phyloP scores from a whole-genome alignment of 1,284 basidiomycete species.

The Cryptococcus neoformans region DNA sequence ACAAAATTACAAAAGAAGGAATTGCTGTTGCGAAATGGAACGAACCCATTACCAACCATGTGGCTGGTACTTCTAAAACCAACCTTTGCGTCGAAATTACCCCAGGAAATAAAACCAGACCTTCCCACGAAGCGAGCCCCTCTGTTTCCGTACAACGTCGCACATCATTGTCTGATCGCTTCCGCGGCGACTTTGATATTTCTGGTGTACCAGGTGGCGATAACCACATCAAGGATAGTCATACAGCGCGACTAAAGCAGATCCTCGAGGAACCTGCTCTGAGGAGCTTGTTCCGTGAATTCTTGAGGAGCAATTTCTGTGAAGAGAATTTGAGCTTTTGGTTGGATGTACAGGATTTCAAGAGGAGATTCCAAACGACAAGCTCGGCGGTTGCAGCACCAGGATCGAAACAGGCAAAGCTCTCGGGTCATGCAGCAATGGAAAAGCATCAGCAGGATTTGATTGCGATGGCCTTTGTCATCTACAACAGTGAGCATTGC shows the following conservation, averaged over 20 bases:
- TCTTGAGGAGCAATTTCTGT: constrained; percentile 90
- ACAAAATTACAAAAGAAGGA: constrained; percentile 90
- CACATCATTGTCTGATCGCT: constrained; percentile 13
- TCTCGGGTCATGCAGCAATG: constrained; percentile 83
- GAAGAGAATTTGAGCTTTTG: constrained; percentile 98
- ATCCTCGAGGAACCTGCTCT: constrained; percentile 92
- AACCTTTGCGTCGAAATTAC: constrained; percentile 15
- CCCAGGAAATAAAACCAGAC: constrained; percentile 3
- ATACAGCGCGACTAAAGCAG: constrained; percentile 84
- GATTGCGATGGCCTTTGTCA: constrained; percentile 89
- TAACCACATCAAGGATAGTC: constrained; percentile 66
- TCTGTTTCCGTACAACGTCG: constrained; percentile 5
- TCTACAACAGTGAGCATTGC: constrained; percentile 53
- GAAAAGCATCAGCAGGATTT: constrained; percentile 94
- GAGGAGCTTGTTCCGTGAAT: constrained; percentile 88
- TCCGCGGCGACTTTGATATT: constrained; percentile 16
- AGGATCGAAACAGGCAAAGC: constrained; percentile 34
- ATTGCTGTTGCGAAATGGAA: constrained; percentile 81
- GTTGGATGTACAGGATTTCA: constrained; percentile 96
- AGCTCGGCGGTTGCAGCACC: constrained; percentile 76
- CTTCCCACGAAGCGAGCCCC: constrained; percentile 3
- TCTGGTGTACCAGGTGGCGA: constrained; percentile 16
- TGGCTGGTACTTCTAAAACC: constrained; percentile 13
- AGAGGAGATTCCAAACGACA: constrained; percentile 90
- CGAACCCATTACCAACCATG: constrained; percentile 5